Evolutionary conservation across 768 basidiomycete genomes (phyloP), one percentile per base, ranked within the genome.

Genomic region (Holtermannia corniformis): DNA sequence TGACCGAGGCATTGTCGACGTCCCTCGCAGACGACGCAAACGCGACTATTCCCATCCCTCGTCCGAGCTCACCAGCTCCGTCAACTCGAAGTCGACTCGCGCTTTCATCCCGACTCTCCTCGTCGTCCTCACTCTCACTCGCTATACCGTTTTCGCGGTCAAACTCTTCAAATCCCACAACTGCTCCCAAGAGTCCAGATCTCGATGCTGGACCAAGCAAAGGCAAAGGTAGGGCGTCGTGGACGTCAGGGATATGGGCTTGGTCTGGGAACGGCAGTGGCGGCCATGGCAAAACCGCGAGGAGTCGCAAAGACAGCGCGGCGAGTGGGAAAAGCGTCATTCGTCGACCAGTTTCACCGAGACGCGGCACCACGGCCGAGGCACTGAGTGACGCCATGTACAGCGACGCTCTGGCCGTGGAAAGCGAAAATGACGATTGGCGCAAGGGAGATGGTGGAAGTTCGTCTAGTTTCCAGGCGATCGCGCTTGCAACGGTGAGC

Each of bases 1-100:
- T 70, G 1, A 59, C 60, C 41, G 68, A 70, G 56, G 68, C 68
- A 5, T 53, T 70, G n/a, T 68, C 66, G 20, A 68, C 68, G 19
- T 61, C 62, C 0, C 52, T 70, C n/a, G 62, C 52, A 24, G 4
- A 47, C 4, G 24, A 12, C 4, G 43, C 16, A 23, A 11, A 13
- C 23, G 23, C 44, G 26, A 4, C 42, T 11, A 12, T 26, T n/a
- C 21, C 50, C 16, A 4, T 5, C 44, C 26, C 3, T 19, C 19
- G 42, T 7, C 32, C 32, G 16, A 16, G 10, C 7, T n/a, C n/a
- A n/a, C n/a, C n/a, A n/a, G n/a, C n/a, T n/a, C n/a, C n/a, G n/a
- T n/a, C n/a, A 42, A 10, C 11, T 22, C 12, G 50, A 51, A 20
- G 4, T 19, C 37, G 28, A 49, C 1, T 16, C 10, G 10, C 28